Conservation (phyloP, 2,329 filamentous ascomycete species). For the Paramyrothecium roridum region DNA sequence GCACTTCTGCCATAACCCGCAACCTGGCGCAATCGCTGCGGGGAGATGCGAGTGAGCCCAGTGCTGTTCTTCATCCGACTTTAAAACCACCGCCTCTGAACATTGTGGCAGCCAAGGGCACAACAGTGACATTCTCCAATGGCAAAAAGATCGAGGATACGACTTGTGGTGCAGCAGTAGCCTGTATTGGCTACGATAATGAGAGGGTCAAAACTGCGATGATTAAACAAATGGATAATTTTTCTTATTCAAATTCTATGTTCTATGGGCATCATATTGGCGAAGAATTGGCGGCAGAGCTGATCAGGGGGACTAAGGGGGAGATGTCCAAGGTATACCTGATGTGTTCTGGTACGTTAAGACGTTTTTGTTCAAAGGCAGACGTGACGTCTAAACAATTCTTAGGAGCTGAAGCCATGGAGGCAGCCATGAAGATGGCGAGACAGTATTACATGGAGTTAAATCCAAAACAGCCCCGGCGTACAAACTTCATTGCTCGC, state of each 20-base stretch:
- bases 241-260: slow-evolving; percentile 13
- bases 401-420: slow-evolving; percentile 44
- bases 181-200: slow-evolving; percentile 13
- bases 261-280: slow-evolving; percentile 15
- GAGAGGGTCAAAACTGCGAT: slow-evolving; percentile 14
- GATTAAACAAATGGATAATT: slow-evolving; percentile 13
- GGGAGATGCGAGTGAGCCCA: too few relatives aligned
- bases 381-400: not conserved
- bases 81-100: too few relatives aligned
- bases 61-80: too few relatives aligned
- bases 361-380: not conserved
- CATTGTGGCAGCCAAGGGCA: slow-evolving; percentile 10
- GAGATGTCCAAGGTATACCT: slow-evolving; percentile 30
- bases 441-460: slow-evolving; percentile 41
- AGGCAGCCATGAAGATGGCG: slow-evolving; percentile 42
- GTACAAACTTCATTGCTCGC: slow-evolving; percentile 65
- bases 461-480: slow-evolving; percentile 44
- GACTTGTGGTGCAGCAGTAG: slow-evolving; percentile 13
- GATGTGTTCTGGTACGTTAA: slow-evolving; percentile 28
- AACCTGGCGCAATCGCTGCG: too few relatives aligned
- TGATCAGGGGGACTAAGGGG: slow-evolving; percentile 25
- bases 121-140: slow-evolving; percentile 9
- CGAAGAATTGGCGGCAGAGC: slow-evolving; percentile 15
- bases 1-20: too few relatives aligned
- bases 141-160: slow-evolving; percentile 7